A percentile compares a stretch with the other conserved stretches of the same genome.
Conservation (phyloP, 345 rosid genomes). For the Corchorus olitorius region DNA sequence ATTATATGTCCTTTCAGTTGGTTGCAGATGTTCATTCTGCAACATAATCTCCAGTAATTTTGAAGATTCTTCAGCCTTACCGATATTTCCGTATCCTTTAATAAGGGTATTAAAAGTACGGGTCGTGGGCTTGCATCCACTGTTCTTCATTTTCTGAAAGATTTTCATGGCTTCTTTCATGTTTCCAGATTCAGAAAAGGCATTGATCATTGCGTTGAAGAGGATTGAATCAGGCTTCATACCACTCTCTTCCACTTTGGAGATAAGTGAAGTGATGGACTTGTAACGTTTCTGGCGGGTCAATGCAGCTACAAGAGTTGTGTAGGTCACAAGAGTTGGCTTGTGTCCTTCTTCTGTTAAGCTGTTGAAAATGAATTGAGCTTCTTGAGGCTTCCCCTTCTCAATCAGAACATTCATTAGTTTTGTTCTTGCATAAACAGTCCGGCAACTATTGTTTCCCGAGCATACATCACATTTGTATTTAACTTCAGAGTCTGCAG, state of each 20-base stretch:
- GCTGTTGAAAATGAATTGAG: constrained; percentile 57
- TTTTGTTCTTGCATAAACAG: constrained; percentile 83
- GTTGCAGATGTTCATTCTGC: constrained; percentile 56
- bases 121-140: constrained; percentile 76
- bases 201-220: constrained; percentile 89
- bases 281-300: constrained; percentile 62
- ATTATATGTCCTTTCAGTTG: constrained; percentile 79
- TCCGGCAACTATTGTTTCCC: constrained; percentile 60
- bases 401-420: constrained; percentile 74
- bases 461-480: constrained; percentile 61
- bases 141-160: constrained; percentile 75
- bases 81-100: constrained; percentile 78
- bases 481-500: constrained; percentile 18
- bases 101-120: constrained; percentile 87
- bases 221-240: constrained; percentile 83
- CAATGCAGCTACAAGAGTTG: constrained; percentile 72
- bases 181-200: constrained; percentile 83
- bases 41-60: constrained; percentile 65
- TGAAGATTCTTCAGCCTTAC: constrained; percentile 72
- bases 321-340: constrained; percentile 84
- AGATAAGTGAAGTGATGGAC: constrained; percentile 61
- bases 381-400: constrained; percentile 80
- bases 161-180: constrained; percentile 75
- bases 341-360: constrained; percentile 80
- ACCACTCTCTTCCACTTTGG: constrained; percentile 71